Percentiles rank a stretch among this genome's conserved stretches.
Conservation (phyloP, 805 yeast species). For the Candida cerambycidarum region DNA sequence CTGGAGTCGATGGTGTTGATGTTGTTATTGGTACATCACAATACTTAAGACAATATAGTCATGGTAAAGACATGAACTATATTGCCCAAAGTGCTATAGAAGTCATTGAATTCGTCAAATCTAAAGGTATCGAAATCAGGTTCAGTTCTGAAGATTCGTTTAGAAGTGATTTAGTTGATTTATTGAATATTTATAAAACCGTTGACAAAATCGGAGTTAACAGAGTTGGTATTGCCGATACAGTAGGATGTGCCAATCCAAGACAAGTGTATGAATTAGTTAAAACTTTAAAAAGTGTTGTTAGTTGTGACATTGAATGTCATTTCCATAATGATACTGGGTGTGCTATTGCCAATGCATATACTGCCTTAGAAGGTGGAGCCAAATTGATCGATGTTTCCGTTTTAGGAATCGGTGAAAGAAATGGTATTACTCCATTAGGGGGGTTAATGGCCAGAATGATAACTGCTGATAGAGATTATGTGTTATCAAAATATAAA, state of each 20-base stretch:
- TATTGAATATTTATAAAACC: conserved; percentile 91
- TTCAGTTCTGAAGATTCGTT: conserved; percentile 97
- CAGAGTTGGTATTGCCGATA: conserved; percentile 98
- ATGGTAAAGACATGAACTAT: conserved; percentile 98
- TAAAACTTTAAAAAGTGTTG: conserved; percentile 89
- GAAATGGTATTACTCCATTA: conserved; percentile 96
- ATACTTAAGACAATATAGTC: conserved; percentile 90
- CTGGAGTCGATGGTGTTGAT: conserved; percentile 99
- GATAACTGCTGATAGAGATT: conserved; percentile 98
- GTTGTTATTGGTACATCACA: conserved; percentile 97
- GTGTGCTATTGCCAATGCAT: conserved; percentile 97
- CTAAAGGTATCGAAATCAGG: conserved; percentile 94
- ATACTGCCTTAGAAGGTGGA: conserved; percentile 97
- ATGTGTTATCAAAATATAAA: conserved; percentile 91
- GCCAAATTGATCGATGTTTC: conserved; percentile 93
- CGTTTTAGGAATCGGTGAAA: conserved; percentile 97
- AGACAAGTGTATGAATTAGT: conserved; percentile 97
- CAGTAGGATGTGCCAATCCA: conserved; percentile 99
- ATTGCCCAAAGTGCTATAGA: conserved; percentile 95
- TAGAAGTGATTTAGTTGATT: conserved; percentile 93
- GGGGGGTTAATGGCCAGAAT: conserved; percentile 99
- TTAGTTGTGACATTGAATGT: conserved; percentile 95
- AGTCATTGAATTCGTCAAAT: conserved; percentile 95
- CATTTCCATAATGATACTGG: conserved; percentile 99
- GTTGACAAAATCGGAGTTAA: conserved; percentile 97